Evolutionary conservation across 1,284 basidiomycete species (phyloP).

Genomic region (Irpex rosettiformis): DNA sequence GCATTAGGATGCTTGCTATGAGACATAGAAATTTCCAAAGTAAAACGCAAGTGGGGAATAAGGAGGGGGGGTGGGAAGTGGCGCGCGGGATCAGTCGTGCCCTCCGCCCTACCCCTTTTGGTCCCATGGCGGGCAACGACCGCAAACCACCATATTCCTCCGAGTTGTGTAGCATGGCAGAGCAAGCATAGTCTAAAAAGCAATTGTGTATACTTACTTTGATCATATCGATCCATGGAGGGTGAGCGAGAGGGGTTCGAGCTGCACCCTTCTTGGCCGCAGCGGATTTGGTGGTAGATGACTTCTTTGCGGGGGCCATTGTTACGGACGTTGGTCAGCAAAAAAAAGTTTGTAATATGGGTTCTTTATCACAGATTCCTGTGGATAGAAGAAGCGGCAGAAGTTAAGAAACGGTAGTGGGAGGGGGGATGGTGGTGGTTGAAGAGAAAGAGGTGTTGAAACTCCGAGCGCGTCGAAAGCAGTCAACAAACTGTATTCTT

Average conservation of each 20-base stretch:
- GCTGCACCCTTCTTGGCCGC: conserved; percentile 33
- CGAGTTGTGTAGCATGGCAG: background rate
- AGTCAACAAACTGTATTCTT: conserved; percentile 47
- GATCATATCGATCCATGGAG: conserved; percentile 77
- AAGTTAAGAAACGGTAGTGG: background rate
- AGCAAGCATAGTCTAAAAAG: conserved; percentile 4
- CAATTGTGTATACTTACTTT: conserved; percentile 45
- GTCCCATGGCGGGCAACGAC: conserved; percentile 17
- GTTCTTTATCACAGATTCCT: conserved; percentile 14
- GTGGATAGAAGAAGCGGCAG: conserved; percentile 3
- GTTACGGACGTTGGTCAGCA: conserved; percentile 29
- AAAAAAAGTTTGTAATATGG: conserved; percentile 17
- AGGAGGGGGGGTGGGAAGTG: conserved; percentile 24
- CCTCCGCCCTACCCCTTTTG: conserved; percentile 46
- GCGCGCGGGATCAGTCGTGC: conserved; percentile 32
- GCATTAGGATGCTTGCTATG: background rate
- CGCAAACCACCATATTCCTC: conserved; percentile 5
- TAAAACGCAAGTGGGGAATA: conserved; percentile 14
- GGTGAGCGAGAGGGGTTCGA: conserved; percentile 50
- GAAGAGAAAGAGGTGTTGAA: conserved; percentile 50
- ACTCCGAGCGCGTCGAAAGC: conserved; percentile 52
- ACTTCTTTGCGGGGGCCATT: conserved; percentile 38
- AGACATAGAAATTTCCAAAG: conserved; percentile 1
- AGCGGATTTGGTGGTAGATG: conserved; percentile 27
- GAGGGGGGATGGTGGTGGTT: conserved; percentile 45